Base-by-base conservation (phyloP, 441 rosid species). In the Brassica hybrid region DNA sequence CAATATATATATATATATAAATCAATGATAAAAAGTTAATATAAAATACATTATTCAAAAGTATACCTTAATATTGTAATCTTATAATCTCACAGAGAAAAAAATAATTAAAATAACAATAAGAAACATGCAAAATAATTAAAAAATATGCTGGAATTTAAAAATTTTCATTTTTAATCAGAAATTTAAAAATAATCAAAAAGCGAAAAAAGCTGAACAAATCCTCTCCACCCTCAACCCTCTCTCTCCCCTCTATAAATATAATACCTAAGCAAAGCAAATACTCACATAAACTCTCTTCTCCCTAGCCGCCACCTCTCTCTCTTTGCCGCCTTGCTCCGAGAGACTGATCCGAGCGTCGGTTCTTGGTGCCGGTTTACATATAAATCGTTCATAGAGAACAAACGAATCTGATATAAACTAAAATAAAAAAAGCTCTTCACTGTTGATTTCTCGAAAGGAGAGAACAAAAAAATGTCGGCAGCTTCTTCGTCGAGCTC, bases 401-500 rank as follows among this genome's bases (percentile, higher is more conserved):
- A 71, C 61, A 70, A 52, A 52, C 58, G 58, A 52, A 71, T 72
- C 80, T 77, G 72, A 38, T 25, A 58, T 4, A 36, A 36, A 36
- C 8, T 21, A 21, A 21, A 21, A 21, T 13, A 12, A 65, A 16
- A n/a, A 54, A 56, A 25, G 45, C 13, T 36, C 43, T 0, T 50
- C 48, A 59, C 64, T 76, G 64, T 64, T 64, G 67, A 8, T 63
- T 63, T 6, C 48, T 9, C 1, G 27, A 7, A 10, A 36, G 10
- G 43, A 36, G 43, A 11, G 5, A 41, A 76, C 41, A 66, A 59
- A 79, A 65, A 66, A 59, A 79, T 79, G 82, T 69, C 79, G 72
- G 75, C 68, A 17, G 71, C 78, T 68, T 74, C 82, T 2, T 79
- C 82, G 0, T 79, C 82, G 0, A 74, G 75, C 75, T 74, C 82